Conservation (phyloP, 2,329 filamentous ascomycete genomes). For the Xylariaceae sp. region DNA sequence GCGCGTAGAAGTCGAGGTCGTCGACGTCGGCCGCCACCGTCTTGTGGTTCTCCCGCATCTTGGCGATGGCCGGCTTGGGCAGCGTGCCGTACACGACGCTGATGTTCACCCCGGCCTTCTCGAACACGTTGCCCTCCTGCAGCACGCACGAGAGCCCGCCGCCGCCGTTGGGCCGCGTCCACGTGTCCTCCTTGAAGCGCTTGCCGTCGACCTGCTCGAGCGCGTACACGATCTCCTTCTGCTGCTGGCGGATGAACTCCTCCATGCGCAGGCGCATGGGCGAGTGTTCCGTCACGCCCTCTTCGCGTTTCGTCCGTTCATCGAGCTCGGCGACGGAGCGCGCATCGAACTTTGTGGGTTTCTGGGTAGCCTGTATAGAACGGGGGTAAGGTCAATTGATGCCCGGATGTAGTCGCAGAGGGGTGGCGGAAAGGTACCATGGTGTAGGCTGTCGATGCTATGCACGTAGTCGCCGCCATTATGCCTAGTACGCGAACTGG, state of each 20-base stretch:
- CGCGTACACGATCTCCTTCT: conserved; percentile 77
- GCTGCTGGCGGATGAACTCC: conserved; percentile 87
- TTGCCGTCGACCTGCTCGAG: conserved; percentile 80
- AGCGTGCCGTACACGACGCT: conserved; percentile 91
- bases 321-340: conserved; percentile 81
- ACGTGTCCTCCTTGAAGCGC: conserved; percentile 77
- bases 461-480: conserved; percentile 14
- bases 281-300: conserved; percentile 67
- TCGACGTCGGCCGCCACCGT: conserved; percentile 65
- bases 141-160: conserved; percentile 92
- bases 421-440: conserved; percentile 19
- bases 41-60: conserved; percentile 94
- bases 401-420: neutral
- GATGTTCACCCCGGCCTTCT: conserved; percentile 94
- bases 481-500: conserved; percentile 17
- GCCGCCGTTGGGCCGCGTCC: conserved; percentile 81
- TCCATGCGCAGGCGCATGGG: conserved; percentile 99
- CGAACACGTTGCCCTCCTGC: conserved; percentile 94
- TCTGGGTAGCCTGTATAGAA: conserved; percentile 36
- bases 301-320: conserved; percentile 71
- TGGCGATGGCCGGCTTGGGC: conserved; percentile 78
- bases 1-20: conserved; percentile 90
- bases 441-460: conserved; percentile 19
- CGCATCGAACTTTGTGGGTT: conserved; percentile 48
- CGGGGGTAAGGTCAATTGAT: conserved; percentile 18